A percentile compares a stretch with the other conserved stretches of the same genome.
phyloP scores from a whole-genome alignment of 2,329 filamentous ascomycete species.

The Diaporthe vexans region DNA sequence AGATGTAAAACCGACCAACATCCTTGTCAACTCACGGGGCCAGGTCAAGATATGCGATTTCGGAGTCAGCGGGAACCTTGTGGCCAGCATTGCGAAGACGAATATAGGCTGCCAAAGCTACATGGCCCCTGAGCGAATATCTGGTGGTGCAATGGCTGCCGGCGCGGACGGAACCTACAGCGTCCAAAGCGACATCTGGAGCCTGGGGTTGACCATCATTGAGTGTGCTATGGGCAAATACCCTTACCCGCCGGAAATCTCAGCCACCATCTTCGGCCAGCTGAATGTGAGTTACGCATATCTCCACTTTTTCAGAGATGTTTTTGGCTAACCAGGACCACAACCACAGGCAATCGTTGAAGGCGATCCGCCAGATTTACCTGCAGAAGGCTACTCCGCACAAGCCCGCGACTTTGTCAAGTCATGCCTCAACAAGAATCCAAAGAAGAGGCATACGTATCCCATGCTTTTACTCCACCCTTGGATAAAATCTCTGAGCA shows the following conservation, averaged over 20 bases:
- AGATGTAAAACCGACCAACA: slow-evolving; percentile 99
- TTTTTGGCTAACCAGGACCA: slow-evolving; percentile 42
- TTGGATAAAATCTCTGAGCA: slow-evolving; percentile 84
- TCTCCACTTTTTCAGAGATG: slow-evolving; percentile 18
- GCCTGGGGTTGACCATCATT: slow-evolving; percentile 91
- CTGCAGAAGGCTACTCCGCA: slow-evolving; percentile 82
- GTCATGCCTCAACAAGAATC: slow-evolving; percentile 92
- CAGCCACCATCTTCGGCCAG: slow-evolving; percentile 98
- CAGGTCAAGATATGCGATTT: slow-evolving; percentile 99
- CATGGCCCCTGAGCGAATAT: slow-evolving; percentile 97
- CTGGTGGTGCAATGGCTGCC: slow-evolving; percentile 83
- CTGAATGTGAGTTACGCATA: slow-evolving; percentile 80
- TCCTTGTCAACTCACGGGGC: slow-evolving; percentile 88
- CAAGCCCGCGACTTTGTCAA: slow-evolving; percentile 88
- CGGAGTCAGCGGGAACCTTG: slow-evolving; percentile 94
- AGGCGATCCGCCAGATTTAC: slow-evolving; percentile 92
- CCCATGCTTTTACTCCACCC: slow-evolving; percentile 89
- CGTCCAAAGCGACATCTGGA: slow-evolving; percentile 99
- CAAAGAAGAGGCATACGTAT: slow-evolving; percentile 94
- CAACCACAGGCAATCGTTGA: slow-evolving; percentile 90
- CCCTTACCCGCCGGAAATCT: slow-evolving; percentile 96
- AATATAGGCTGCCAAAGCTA: slow-evolving; percentile 99
- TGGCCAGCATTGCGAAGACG: slow-evolving; percentile 97
- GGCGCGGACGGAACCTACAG: slow-evolving; percentile 89
- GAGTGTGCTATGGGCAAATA: slow-evolving; percentile 96